A percentile compares a stretch with the other conserved stretches of the same genome.
Conservation (phyloP, 495 filamentous ascomycete genomes). For the Penicillium simplicissimum region DNA sequence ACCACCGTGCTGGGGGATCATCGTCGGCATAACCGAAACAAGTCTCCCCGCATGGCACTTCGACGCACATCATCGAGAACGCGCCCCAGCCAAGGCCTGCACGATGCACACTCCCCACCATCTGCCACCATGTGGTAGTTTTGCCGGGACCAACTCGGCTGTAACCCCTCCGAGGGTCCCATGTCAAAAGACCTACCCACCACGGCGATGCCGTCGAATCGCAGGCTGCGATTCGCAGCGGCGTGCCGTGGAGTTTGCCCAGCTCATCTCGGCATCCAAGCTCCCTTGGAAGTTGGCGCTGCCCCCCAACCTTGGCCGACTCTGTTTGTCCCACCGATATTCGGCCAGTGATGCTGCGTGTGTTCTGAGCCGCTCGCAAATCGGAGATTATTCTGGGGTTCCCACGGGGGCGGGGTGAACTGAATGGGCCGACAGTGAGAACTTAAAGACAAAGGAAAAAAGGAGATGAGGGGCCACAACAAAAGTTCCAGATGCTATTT, state of each 20-base stretch:
- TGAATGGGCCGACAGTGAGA: background rate
- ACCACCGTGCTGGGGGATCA: background rate
- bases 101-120: background rate
- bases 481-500: background rate
- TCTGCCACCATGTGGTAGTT: slow-evolving; percentile 2
- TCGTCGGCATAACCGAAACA: background rate
- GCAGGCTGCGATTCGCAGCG: no score
- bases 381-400: slow-evolving; percentile 10
- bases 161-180: background rate
- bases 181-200: background rate
- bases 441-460: background rate
- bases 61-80: background rate
- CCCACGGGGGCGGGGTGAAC: background rate
- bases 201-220: slow-evolving; percentile 25
- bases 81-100: background rate
- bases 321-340: slow-evolving; percentile 15
- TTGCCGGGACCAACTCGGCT: background rate
- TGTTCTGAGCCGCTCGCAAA: background rate
- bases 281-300: slow-evolving; percentile 31
- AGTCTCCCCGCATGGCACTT: background rate
- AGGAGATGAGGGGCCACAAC: background rate
- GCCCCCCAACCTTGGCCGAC: slow-evolving; percentile 20
- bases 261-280: slow-evolving; percentile 23
- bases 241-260: background rate
- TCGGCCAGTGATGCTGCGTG: slow-evolving; percentile 8